Evolutionary conservation across 1,284 basidiomycete species (phyloP), one percentile per base, ranked within the genome.

Genomic region (Fistulinella cinereoalba): DNA sequence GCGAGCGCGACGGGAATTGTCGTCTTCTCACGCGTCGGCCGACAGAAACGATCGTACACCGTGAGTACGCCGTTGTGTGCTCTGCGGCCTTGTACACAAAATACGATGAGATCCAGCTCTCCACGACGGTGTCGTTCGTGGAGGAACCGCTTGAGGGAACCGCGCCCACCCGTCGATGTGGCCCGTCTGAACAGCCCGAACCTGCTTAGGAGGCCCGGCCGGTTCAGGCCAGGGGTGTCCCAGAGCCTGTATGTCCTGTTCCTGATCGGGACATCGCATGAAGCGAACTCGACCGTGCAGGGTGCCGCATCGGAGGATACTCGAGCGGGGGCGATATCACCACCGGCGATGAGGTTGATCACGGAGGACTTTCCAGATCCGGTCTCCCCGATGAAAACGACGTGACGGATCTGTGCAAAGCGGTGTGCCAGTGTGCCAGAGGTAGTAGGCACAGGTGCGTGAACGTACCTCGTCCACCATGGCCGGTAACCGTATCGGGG

Each of bases 211-310:
- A 55, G 11, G 9, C 37, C 11, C n/a, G 56, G 38, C 11, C 47
- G 42, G 15, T 65, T 62, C 34, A 65, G 40, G 10, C 61, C 61
- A 2, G 61, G 65, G 9, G 62, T 66, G 16, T 63, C 61, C 64
- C 64, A 63, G 12, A 63, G 18, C 36, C 22, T 49, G 28, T 52
- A 60, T 19, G 16, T 19, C n/a, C 21, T 44, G 6, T 37, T 54
- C 7, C 24, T 23, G 21, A 65, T 25, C 19, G 15, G 12, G 16
- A 52, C 46, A 1, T 62, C 46, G 46, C 63, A 56, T 9, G 19
- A 15, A 19, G 40, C 5, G 27, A 58, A 51, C 6, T 32, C 24
- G 32, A 15, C 3, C 23, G 60, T 66, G 40, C 61, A 66, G 2
- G 50, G 55, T 11, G 8, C 12, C 0, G 21, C 50, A 10, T 62